phyloP scores from a whole-genome alignment of 495 filamentous ascomycete species.

The Astrothelium macrocarpum region DNA sequence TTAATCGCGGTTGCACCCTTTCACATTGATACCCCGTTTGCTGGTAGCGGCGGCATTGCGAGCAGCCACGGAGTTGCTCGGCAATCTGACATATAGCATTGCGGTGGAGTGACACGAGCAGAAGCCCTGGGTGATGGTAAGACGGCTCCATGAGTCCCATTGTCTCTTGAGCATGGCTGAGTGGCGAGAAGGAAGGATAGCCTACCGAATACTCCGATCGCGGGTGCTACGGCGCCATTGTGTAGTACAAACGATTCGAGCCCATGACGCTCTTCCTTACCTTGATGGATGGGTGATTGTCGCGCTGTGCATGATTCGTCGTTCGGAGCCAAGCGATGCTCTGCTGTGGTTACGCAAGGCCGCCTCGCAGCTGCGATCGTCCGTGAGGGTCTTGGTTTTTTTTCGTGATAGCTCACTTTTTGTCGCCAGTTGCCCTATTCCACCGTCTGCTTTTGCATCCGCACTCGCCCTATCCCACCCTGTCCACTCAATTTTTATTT shows the following conservation, averaged over 20 bases:
- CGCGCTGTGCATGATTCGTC: not conserved
- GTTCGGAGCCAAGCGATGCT: not conserved
- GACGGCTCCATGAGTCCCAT: not conserved
- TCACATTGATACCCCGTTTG: not conserved
- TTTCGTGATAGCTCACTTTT: not conserved
- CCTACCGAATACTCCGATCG: not conserved
- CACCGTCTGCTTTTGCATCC: too few species aligned
- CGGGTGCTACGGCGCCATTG: not conserved
- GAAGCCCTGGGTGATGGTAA: not conserved
- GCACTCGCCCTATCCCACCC: too few species aligned
- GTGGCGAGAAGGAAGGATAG: not conserved
- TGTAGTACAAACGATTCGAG: not conserved
- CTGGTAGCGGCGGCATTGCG: not conserved
- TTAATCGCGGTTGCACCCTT: not conserved
- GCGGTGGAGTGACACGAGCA: not conserved
- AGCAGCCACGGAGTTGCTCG: slow-evolving; percentile 1
- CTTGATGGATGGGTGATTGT: not conserved
- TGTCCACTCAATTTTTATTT: too few species aligned
- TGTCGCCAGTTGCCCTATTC: not conserved
- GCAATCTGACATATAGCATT: slow-evolving; percentile 1
- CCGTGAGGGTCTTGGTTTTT: not conserved
- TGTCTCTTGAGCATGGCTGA: slow-evolving; percentile 5
- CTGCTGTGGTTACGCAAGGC: not conserved
- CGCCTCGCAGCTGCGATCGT: not conserved
- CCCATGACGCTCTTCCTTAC: slow-evolving; percentile 2